Conservation (phyloP, 805 yeast species). For the Ogataea paradorogensis region DNA sequence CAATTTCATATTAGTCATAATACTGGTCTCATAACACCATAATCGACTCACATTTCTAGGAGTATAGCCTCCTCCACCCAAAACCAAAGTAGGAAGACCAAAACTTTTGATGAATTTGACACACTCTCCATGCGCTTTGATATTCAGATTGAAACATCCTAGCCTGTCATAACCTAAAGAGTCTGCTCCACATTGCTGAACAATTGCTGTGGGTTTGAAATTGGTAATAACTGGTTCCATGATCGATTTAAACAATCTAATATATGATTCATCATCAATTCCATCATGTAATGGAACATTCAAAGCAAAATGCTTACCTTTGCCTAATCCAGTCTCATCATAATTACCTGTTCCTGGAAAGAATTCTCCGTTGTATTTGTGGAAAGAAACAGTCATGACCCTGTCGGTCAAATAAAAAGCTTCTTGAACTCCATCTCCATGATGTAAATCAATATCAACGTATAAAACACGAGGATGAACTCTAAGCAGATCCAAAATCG, state of each 20-base stretch:
- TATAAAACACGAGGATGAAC: conserved; percentile 91
- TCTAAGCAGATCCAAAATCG: conserved; percentile 77
- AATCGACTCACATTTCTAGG: conserved; percentile 91
- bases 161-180: conserved; percentile 89
- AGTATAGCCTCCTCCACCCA: conserved; percentile 98
- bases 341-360: conserved; percentile 97
- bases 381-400: conserved; percentile 95
- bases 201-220: conserved; percentile 91
- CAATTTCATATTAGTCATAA: conserved; percentile 74
- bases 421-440: conserved; percentile 98
- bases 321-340: conserved; percentile 84
- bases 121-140: conserved; percentile 94
- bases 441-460: conserved; percentile 93
- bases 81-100: conserved; percentile 83
- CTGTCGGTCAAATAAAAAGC: conserved; percentile 93
- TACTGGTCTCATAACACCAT: conserved; percentile 95
- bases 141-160: conserved; percentile 90
- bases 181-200: conserved; percentile 97
- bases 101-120: conserved; percentile 85
- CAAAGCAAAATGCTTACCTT: conserved; percentile 82
- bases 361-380: conserved; percentile 89
- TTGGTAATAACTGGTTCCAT: conserved; percentile 88
- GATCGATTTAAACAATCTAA: conserved; percentile 71
- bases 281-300: conserved; percentile 95
- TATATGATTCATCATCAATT: conserved; percentile 87